phyloP scores from a whole-genome alignment of 495 filamentous ascomycete species.

The Hypoxylon crocopeplum region DNA sequence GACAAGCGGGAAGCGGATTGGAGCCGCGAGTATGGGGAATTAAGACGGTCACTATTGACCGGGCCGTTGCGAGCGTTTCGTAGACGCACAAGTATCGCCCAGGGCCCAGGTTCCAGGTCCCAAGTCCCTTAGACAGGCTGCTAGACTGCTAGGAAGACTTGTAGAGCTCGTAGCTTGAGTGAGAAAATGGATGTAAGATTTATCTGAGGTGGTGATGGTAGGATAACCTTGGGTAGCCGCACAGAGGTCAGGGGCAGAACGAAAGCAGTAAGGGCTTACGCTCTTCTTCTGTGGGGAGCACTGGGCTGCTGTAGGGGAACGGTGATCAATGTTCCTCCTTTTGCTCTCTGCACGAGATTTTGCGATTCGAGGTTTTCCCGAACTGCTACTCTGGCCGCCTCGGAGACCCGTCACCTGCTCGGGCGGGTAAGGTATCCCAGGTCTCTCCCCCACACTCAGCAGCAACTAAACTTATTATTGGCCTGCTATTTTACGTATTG shows the following conservation, averaged over 20 bases:
- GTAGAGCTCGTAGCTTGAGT: conserved; percentile 19
- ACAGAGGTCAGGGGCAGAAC: conserved; percentile 22
- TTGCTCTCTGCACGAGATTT: conserved; percentile 26
- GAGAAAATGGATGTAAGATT: conserved; percentile 21
- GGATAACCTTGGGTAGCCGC: conserved; percentile 22
- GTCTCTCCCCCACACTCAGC: conserved; percentile 27
- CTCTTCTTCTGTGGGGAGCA: conserved; percentile 22
- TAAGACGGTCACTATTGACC: conserved; percentile 38
- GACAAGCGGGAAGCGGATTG: conserved; percentile 28
- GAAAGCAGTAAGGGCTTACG: conserved; percentile 30
- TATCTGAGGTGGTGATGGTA: conserved; percentile 13
- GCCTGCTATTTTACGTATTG: conserved; percentile 29
- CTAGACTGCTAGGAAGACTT: neutral
- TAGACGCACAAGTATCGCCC: conserved; percentile 25
- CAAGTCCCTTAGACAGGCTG: neutral
- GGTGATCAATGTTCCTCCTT: conserved; percentile 17
- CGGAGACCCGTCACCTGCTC: conserved; percentile 35
- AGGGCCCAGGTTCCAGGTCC: conserved; percentile 7
- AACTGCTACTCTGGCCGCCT: conserved; percentile 37
- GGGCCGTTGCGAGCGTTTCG: conserved; percentile 36
- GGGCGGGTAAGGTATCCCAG: conserved; percentile 32
- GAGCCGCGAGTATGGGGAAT: conserved; percentile 39
- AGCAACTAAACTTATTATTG: conserved; percentile 30
- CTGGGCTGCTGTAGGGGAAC: conserved; percentile 18
- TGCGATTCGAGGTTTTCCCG: conserved; percentile 36